These are phyloP conservation scores for Corylus avellana DNA, from an alignment of 306 rosid species.

Conservation along the genomic window DNA sequence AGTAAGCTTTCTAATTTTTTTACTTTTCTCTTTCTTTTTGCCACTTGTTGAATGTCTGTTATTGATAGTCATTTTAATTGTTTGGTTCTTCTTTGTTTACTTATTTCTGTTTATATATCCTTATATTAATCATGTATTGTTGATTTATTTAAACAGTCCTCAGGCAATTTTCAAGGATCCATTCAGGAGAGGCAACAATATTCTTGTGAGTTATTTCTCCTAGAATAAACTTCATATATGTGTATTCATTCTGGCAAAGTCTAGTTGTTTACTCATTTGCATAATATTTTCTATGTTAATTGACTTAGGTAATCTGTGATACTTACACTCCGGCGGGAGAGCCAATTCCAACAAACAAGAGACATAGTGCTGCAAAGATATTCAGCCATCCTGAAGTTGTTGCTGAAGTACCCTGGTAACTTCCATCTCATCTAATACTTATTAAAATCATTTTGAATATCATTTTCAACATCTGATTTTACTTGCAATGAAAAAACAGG, in stretches of 20 bases:
- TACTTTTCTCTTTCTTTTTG: not conserved
- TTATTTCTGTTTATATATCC: not conserved
- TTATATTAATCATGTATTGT: not conserved
- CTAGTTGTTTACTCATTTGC: not conserved
- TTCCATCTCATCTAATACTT: not conserved
- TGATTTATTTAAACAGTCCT: slow-evolving; percentile 49
- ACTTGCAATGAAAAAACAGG: slow-evolving; percentile 45
- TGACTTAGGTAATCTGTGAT: slow-evolving; percentile 67
- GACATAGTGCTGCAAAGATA: slow-evolving; percentile 62
- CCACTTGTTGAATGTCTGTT: not conserved
- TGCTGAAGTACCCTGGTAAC: slow-evolving; percentile 67
- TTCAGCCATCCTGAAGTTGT: slow-evolving; percentile 65
- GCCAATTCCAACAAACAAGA: slow-evolving; percentile 74
- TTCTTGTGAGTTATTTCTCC: slow-evolving; percentile 51
- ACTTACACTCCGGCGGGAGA: slow-evolving; percentile 63
- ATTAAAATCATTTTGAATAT: not conserved
- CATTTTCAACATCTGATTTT: not conserved
- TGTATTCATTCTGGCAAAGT: not conserved
- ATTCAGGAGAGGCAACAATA: slow-evolving; percentile 78
- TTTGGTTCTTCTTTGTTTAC: not conserved
- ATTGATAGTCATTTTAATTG: not conserved
- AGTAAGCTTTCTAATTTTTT: slow-evolving; percentile 40
- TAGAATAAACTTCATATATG: too few species aligned
- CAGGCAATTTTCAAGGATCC: slow-evolving; percentile 93
- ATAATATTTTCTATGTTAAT: slow-evolving; percentile 2